These are phyloP conservation scores for Aspergillus diversus DNA, from an alignment of 495 filamentous ascomycete species.

Conservation along the genomic window DNA sequence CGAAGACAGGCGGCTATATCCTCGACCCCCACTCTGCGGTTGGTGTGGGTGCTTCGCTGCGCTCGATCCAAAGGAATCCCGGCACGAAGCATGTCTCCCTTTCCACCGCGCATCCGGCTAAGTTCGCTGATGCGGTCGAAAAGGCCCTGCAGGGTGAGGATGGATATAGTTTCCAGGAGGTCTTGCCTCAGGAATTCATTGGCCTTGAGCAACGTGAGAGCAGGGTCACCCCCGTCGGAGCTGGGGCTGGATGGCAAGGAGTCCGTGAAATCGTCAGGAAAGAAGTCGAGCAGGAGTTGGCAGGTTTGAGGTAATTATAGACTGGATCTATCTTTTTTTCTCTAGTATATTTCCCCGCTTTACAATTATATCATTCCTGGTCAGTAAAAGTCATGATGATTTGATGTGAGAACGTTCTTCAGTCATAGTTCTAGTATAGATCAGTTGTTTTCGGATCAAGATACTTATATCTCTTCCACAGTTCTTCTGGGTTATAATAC, in stretches of 20 bases:
- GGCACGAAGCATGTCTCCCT: slow-evolving; percentile 71
- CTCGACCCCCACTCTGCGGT: slow-evolving; percentile 93
- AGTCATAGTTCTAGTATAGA: not conserved
- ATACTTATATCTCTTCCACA: not conserved
- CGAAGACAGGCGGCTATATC: slow-evolving; percentile 62
- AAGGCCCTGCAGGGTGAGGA: slow-evolving; percentile 67
- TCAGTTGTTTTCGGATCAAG: not conserved
- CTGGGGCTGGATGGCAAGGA: slow-evolving; percentile 38
- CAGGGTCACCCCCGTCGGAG: slow-evolving; percentile 35
- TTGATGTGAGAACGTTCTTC: not conserved
- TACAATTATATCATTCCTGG: slow-evolving; percentile 2
- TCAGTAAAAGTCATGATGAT: slow-evolving; percentile 14
- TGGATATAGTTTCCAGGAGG: slow-evolving; percentile 71
- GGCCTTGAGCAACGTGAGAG: slow-evolving; percentile 67
- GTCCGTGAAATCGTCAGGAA: slow-evolving; percentile 45
- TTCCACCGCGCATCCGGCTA: slow-evolving; percentile 91
- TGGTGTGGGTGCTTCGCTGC: slow-evolving; percentile 71
- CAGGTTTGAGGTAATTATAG: slow-evolving; percentile 22
- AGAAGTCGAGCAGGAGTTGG: slow-evolving; percentile 43
- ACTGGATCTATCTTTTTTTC: not conserved
- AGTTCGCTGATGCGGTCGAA: slow-evolving; percentile 81
- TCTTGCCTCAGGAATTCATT: slow-evolving; percentile 78
- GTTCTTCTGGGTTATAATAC: no score
- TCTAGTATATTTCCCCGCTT: not conserved
- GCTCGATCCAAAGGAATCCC: slow-evolving; percentile 61